phyloP scores from a whole-genome alignment of 495 filamentous ascomycete genomes.

The Penicillium desertorum region DNA sequence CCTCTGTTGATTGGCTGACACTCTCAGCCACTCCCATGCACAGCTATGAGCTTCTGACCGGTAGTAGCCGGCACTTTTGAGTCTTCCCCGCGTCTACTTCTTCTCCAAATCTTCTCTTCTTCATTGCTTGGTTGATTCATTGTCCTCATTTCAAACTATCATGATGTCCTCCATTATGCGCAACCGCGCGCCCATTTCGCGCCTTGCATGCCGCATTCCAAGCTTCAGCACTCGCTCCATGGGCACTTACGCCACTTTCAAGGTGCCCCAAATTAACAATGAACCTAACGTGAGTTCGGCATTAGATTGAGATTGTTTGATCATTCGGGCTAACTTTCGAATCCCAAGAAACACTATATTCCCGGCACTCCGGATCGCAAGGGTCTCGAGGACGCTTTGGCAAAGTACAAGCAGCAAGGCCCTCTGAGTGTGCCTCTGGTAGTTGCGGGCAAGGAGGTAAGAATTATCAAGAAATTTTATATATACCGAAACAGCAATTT shows the following conservation, averaged over 20 bases:
- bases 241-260: slow-evolving; percentile 73
- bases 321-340: background rate
- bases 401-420: slow-evolving; percentile 55
- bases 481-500: background rate
- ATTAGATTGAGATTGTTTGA: background rate
- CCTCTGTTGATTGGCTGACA: slow-evolving; percentile 17
- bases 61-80: slow-evolving; percentile 31
- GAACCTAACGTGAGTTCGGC: slow-evolving; percentile 79
- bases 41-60: slow-evolving; percentile 15
- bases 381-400: slow-evolving; percentile 67
- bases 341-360: slow-evolving; percentile 74
- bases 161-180: slow-evolving; percentile 42
- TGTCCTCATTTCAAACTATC: slow-evolving; percentile 11
- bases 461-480: background rate
- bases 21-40: background rate
- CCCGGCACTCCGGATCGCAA: slow-evolving; percentile 77
- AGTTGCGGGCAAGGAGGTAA: slow-evolving; percentile 74
- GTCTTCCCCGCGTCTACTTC: slow-evolving; percentile 26
- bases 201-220: slow-evolving; percentile 28
- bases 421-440: slow-evolving; percentile 74
- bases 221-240: slow-evolving; percentile 33
- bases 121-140: background rate
- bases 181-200: slow-evolving; percentile 32
- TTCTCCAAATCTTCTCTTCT: slow-evolving; percentile 14
- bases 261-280: slow-evolving; percentile 81